A percentile compares a stretch with the other conserved stretches of the same genome.
Evolutionary conservation across 129 eudicot species (phyloP).

Genomic region (Daucus carota): DH1_v3.0 NC_030384.2:30019501-30020000

Average conservation of each 20-base stretch:
- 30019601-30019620: background rate
- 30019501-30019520: background rate
- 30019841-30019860: background rate
- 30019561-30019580: background rate
- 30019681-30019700: no score
- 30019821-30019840: no score
- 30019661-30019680: background rate
- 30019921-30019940: background rate
- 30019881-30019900: background rate
- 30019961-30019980: background rate
- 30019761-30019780: no score
- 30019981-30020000: no score
- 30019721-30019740: no score
- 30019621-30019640: conserved; percentile 10
- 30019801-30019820: background rate
- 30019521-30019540: background rate
- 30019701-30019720: no score
- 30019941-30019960: background rate
- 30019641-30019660: background rate
- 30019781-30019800: conserved; percentile 9
- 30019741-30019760: no score
- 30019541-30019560: background rate
- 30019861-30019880: background rate
- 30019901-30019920: conserved; percentile 4
- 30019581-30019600: background rate